Evolutionary conservation across 352 stramenopile species (phyloP).

Genomic region (Globisporangium yorkense): DNA sequence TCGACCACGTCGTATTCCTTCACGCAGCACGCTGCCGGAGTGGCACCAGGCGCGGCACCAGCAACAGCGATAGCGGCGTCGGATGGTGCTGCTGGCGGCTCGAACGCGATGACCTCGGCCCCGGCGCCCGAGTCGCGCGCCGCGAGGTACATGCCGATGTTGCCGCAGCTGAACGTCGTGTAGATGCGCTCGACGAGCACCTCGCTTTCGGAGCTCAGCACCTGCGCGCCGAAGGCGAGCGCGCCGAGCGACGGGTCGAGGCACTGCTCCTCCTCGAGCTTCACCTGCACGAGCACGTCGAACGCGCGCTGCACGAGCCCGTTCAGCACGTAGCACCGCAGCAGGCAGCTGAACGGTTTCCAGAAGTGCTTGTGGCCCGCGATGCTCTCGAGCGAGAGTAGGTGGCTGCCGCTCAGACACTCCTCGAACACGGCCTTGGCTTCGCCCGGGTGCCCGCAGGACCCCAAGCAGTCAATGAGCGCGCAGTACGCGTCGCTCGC

Average conservation of each 20-base stretch:
- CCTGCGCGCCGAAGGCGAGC: conserved; percentile 26
- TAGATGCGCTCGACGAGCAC: conserved; percentile 37
- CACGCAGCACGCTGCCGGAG: background rate
- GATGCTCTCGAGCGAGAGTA: conserved; percentile 26
- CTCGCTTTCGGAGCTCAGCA: conserved; percentile 25
- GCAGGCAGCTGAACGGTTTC: conserved; percentile 33
- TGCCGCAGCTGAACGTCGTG: conserved; percentile 38
- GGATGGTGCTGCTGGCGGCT: background rate
- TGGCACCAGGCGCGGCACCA: background rate
- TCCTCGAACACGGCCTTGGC: conserved; percentile 47
- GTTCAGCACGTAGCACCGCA: conserved; percentile 33
- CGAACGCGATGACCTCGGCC: conserved; percentile 23
- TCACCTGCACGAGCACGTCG: conserved; percentile 34
- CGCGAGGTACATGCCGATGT: conserved; percentile 31
- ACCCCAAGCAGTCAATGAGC: conserved; percentile 30
- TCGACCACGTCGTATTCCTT: conserved; percentile 30
- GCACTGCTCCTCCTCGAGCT: conserved; percentile 34
- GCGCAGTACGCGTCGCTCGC: conserved; percentile 26
- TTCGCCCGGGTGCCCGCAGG: conserved; percentile 33
- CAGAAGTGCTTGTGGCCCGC: conserved; percentile 24
- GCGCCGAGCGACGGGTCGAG: conserved; percentile 25
- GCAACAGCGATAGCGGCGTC: too few species aligned
- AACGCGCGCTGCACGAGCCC: conserved; percentile 43
- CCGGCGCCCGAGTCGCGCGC: conserved; percentile 15
- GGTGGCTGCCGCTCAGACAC: conserved; percentile 23